Evolutionary conservation across 805 yeast species (phyloP), one percentile per base, ranked within the genome.

Genomic region (Maudiozyma pseudohumilis): DNA sequence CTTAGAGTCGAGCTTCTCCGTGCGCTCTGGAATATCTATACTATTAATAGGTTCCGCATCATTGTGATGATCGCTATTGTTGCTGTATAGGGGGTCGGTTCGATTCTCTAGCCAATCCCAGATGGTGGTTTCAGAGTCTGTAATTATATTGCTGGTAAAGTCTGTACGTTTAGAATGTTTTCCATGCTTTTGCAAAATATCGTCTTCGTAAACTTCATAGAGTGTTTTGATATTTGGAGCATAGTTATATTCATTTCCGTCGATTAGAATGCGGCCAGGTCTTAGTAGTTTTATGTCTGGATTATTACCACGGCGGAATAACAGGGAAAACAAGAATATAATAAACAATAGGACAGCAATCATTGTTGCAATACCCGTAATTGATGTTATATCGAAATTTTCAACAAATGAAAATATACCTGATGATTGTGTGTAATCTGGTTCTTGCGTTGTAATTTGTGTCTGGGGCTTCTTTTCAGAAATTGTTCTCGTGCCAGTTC

Each of bases 51-150:
- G 18, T 11, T 1, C 20, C 23, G 32, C n/a, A 32, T 32, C 21
- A 10, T 6, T 15, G 9, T 29, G 21, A 15, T 28, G 34, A 28
- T 28, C n/a, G n/a, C n/a, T n/a, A 20, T 27, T 2, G 28, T 21
- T 23, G n/a, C 18, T 24, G 15, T 26, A 17, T 22, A 26, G 17
- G 2, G n/a, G 17, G 2, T 39, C 39, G 4, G 61, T 55, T 18
- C 72, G 64, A 40, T 62, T 62, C 28, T 68, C 66, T 32, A 83
- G 64, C 94, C 94, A 83, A 31, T 73, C 68, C 92, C 92, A 83
- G 29, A 83, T 53, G 16, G 68, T 66, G n/a, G 68, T 64, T 56
- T 83, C 86, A 41, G 76, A 72, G 39, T 66, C 63, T 41, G 63
- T 50, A 13, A 59, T 48, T 44, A 60, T 39, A 42, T 62, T 50